Evolutionary conservation across 2,329 filamentous ascomycete species (phyloP).

Genomic region (Nannizziopsis barbatae): DNA sequence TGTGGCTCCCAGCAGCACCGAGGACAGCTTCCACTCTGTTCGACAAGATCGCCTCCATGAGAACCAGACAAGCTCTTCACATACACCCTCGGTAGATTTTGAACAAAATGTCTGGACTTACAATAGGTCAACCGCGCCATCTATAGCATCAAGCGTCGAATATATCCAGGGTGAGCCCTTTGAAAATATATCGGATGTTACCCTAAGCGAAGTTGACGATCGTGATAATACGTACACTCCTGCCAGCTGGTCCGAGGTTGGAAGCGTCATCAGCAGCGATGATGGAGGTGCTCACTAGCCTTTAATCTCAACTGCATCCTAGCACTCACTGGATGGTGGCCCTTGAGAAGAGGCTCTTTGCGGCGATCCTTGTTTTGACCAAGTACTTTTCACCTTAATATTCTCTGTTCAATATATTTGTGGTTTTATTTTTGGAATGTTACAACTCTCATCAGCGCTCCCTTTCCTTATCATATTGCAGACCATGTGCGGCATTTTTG

Average conservation of each 20-base stretch:
- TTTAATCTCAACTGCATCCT: too few relatives aligned
- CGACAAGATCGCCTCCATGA: conserved; percentile 19
- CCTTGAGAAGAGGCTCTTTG: too few relatives aligned
- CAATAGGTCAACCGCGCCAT: conserved; percentile 27
- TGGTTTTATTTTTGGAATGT: too few relatives aligned
- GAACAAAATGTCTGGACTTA: not conserved
- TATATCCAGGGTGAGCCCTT: conserved; percentile 26
- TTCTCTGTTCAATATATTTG: too few relatives aligned
- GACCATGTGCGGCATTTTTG: too few relatives aligned
- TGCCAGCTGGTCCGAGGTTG: conserved; percentile 36
- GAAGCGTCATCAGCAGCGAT: conserved; percentile 35
- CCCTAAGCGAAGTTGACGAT: conserved; percentile 30
- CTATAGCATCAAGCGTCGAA: conserved; percentile 29
- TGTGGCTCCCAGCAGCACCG: conserved; percentile 21
- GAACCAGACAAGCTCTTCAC: not conserved
- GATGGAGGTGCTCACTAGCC: conserved; percentile 21
- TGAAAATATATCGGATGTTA: conserved; percentile 27
- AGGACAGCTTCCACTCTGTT: conserved; percentile 27
- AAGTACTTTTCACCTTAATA: too few relatives aligned
- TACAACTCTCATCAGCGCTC: too few relatives aligned
- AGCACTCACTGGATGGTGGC: too few relatives aligned
- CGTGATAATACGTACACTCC: conserved; percentile 28
- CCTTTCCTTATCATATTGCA: too few relatives aligned
- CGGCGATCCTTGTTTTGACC: too few relatives aligned
- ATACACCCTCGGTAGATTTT: not conserved